Percentiles rank a stretch among this genome's conserved stretches.
Evolutionary conservation across 1,284 basidiomycete genomes (phyloP).

Genomic region (Blastosporella zonata): DNA sequence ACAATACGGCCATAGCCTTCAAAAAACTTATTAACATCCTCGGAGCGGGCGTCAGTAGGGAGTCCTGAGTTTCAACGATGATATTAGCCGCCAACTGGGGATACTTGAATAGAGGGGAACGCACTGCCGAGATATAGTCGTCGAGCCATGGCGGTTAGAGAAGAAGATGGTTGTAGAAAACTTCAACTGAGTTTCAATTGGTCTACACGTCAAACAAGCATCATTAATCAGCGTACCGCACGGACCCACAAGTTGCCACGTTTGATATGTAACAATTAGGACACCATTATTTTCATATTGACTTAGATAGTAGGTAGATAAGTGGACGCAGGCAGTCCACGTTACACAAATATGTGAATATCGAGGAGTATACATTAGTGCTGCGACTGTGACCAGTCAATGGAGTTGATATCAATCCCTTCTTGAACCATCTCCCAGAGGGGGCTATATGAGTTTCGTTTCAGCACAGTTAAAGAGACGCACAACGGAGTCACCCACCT

Average conservation of each 20-base stretch:
- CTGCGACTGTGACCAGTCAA: slow-evolving; percentile 91
- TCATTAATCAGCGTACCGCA: slow-evolving; percentile 31
- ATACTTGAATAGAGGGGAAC: slow-evolving; percentile 25
- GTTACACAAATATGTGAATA: slow-evolving; percentile 12
- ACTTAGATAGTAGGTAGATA: background rate
- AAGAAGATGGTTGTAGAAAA: slow-evolving; percentile 36
- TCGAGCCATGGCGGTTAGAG: slow-evolving; percentile 67
- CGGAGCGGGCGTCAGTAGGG: slow-evolving; percentile 73
- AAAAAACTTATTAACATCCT: slow-evolving; percentile 83
- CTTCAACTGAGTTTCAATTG: slow-evolving; percentile 34
- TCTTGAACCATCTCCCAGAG: slow-evolving; percentile 99
- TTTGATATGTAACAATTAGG: too few species aligned
- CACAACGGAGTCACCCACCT: slow-evolving; percentile 40
- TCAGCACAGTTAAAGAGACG: slow-evolving; percentile 12
- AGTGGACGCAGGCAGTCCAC: background rate
- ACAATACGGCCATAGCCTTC: slow-evolving; percentile 82
- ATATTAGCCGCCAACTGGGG: slow-evolving; percentile 10
- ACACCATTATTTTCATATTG: background rate
- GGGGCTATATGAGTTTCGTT: slow-evolving; percentile 55
- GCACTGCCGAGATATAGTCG: slow-evolving; percentile 82
- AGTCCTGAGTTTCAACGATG: slow-evolving; percentile 49
- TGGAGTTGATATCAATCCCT: slow-evolving; percentile 91
- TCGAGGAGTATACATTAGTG: slow-evolving; percentile 27
- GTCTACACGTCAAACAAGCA: slow-evolving; percentile 26
- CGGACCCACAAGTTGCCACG: too few species aligned